These are phyloP conservation scores for Dactylellina cionopaga DNA, from an alignment of 2,329 filamentous ascomycete genomes.

Conservation along the genomic window DNA sequence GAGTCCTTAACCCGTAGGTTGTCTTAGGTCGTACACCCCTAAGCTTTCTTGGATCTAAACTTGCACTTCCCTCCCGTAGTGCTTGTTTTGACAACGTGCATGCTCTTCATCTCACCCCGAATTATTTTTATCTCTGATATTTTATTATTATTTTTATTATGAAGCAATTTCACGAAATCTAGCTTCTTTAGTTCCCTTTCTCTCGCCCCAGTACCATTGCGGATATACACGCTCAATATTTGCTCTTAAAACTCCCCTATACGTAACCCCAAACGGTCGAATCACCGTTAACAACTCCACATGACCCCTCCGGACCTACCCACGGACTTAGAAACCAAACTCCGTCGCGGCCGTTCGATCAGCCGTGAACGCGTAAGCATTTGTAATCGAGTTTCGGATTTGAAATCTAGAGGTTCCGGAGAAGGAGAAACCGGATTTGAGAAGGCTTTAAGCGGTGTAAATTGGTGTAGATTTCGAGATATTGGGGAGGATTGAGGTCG, in stretches of 20 bases:
- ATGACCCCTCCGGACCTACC: conserved; percentile 18
- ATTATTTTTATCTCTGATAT: no score
- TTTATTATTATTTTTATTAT: not conserved
- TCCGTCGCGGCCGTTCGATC: conserved; percentile 12
- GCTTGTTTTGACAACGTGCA: no score
- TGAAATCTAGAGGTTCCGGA: conserved; percentile 17
- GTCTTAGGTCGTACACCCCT: not conserved
- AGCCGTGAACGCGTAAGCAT: conserved; percentile 16
- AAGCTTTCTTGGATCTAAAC: not conserved
- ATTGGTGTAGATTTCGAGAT: conserved; percentile 14
- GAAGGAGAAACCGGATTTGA: conserved; percentile 7
- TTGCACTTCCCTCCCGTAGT: not conserved
- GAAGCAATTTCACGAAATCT: not conserved
- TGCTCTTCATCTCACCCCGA: no score
- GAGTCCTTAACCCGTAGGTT: not conserved
- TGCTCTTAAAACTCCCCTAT: not conserved
- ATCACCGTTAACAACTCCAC: no score
- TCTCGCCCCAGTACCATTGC: not conserved
- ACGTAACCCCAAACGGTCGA: no score
- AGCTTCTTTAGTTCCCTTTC: not conserved
- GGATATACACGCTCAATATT: not conserved
- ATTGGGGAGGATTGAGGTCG: not conserved
- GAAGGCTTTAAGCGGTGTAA: conserved; percentile 25
- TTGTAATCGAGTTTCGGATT: conserved; percentile 31
- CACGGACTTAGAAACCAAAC: conserved; percentile 47